These are phyloP conservation scores for Starmerella apicola DNA, from an alignment of 805 yeast species.

Conservation along the genomic window DNA sequence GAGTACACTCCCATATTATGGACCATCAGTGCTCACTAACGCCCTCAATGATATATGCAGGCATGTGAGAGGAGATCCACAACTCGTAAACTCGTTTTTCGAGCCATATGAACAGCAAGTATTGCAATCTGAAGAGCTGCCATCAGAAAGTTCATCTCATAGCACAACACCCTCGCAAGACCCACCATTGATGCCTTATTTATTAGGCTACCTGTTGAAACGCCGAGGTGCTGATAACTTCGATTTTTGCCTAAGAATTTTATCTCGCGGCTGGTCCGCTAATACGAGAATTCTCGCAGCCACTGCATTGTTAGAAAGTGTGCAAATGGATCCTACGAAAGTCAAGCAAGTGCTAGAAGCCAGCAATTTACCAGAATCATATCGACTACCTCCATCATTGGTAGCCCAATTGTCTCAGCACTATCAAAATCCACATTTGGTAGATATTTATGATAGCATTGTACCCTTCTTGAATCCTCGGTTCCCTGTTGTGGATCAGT, in stretches of 20 bases:
- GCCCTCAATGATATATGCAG: slow-evolving; percentile 6
- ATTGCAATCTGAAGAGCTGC: too few species aligned
- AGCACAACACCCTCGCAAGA: too few species aligned
- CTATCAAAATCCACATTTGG: not conserved
- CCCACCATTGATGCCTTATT: not conserved
- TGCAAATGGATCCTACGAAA: not conserved
- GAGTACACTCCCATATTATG: slow-evolving; percentile 2
- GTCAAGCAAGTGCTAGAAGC: not conserved
- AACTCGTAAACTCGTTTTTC: not conserved
- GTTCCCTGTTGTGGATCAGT: slow-evolving; percentile 1
- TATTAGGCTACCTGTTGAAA: not conserved
- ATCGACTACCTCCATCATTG: slow-evolving; percentile 3
- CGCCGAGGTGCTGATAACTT: not conserved
- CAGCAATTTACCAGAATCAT: slow-evolving; percentile 1
- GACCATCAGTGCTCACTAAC: slow-evolving; percentile 6
- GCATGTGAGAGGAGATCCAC: not conserved
- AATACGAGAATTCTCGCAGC: slow-evolving; percentile 1
- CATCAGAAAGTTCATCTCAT: too few species aligned
- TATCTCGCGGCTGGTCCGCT: not conserved
- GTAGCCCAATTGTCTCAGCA: slow-evolving; percentile 1
- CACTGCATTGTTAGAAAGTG: slow-evolving; percentile 4
- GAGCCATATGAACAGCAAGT: too few species aligned
- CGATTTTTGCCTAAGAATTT: not conserved
- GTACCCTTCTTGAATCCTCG: not conserved
- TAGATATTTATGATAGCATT: not conserved